A percentile compares a stretch with the other conserved stretches of the same genome.
Conservation (phyloP, 768 basidiomycete genomes). For the Lactarius trivialis region DNA sequence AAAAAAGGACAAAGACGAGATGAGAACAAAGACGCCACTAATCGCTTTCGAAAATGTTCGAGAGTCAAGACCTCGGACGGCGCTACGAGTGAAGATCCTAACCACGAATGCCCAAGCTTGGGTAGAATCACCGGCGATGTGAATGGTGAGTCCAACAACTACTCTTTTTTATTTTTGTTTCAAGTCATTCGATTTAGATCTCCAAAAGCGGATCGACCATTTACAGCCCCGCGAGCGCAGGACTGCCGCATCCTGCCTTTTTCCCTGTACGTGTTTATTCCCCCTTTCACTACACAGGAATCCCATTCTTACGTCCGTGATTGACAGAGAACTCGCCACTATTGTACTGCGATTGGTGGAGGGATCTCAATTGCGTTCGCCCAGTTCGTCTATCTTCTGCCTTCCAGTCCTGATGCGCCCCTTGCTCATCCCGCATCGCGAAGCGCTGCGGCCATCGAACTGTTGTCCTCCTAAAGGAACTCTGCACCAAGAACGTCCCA, state of each 20-base stretch:
- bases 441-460: neutral
- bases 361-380: neutral
- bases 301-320: conserved; percentile 8
- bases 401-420: conserved; percentile 14
- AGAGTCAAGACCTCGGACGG: neutral
- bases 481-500: conserved; percentile 3
- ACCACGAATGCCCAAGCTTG: neutral
- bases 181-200: neutral
- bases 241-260: neutral
- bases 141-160: neutral
- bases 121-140: neutral
- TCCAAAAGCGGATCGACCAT: neutral
- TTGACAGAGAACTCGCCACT: conserved; percentile 9
- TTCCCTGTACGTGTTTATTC: conserved; percentile 11
- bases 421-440: neutral
- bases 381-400: conserved; percentile 10
- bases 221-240: neutral
- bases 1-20: neutral
- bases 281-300: conserved; percentile 1
- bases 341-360: neutral
- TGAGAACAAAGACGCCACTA: conserved; percentile 5
- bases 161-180: too few relatives aligned
- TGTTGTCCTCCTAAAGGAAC: conserved; percentile 16
- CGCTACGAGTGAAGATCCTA: neutral
- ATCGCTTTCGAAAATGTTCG: neutral